Conservation (phyloP, 1,139 yeast genomes). For the Taphrina wiesneri region DNA sequence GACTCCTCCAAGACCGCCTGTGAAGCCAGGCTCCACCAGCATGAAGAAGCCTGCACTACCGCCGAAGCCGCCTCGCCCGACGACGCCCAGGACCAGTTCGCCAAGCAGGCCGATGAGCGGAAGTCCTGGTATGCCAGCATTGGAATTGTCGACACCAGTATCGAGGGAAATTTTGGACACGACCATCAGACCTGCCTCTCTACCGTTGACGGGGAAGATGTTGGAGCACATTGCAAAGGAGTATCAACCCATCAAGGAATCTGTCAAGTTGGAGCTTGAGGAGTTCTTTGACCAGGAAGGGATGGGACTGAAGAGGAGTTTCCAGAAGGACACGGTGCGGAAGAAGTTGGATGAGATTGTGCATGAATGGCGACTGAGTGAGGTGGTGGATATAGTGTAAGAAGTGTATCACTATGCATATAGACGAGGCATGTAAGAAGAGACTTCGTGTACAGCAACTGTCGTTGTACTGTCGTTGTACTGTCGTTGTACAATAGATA, state of each 20-base stretch:
- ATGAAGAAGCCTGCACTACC: background rate
- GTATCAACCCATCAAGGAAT: conserved; percentile 10
- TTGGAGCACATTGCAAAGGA: conserved; percentile 10
- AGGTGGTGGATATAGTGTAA: conserved; percentile 16
- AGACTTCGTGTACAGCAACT: too few relatives aligned
- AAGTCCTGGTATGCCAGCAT: background rate
- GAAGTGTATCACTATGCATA: background rate
- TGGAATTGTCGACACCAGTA: conserved; percentile 1
- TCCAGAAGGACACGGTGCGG: conserved; percentile 24
- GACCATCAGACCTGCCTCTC: conserved; percentile 5
- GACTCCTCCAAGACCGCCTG: conserved; percentile 19
- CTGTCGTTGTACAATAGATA: too few relatives aligned
- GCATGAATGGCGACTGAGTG: conserved; percentile 5
- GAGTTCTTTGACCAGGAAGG: conserved; percentile 28
- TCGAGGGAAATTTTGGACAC: background rate
- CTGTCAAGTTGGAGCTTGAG: conserved; percentile 15
- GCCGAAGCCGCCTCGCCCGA: conserved; percentile 14
- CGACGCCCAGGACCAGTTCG: background rate
- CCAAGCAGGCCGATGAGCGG: background rate
- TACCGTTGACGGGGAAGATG: conserved; percentile 11
- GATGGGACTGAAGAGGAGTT: conserved; percentile 9
- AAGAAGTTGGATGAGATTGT: conserved; percentile 25
- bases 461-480: too few relatives aligned
- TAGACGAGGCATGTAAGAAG: background rate
- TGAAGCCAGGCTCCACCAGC: background rate